Evolutionary conservation across 139 green algal genomes (phyloP), one percentile per base, ranked within the genome.

Genomic region (Parachlorella kessleri): DNA sequence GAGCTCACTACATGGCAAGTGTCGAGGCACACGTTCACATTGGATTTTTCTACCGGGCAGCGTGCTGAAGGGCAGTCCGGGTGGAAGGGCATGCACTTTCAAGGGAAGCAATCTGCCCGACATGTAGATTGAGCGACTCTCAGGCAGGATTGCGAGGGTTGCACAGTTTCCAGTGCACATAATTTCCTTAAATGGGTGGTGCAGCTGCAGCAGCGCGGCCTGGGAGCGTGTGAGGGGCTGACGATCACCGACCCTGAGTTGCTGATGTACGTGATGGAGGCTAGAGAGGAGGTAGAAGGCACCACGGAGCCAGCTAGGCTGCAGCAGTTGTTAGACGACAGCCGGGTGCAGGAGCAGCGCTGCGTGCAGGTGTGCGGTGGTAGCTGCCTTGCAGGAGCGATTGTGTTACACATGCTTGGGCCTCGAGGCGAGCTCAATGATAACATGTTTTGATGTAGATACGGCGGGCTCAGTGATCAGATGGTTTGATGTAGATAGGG

Each of bases 201-300:
- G 55, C 88, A 92, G 88, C 73, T 92, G 36, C 73, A 80, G 55
- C 72, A 79, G 24, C 40, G 33, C 10, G 87, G 88, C 3, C 32
- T 85, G 4, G n/a, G 84, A 0, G 70, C 75, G 8, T 78, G 72
- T 40, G 89, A 94, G 41, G 78, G 66, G 67, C 54, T 70, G 55
- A 91, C 90, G 26, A 86, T 90, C 26, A 72, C 72, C 2, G 88
- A 95, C 70, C 86, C 86, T 1, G 91, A 90, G 73, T 76, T 95
- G 66, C 84, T 95, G 6, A 91, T 91, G 84, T 82, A 91, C 69
- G 85, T 94, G 7, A 91, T 96, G 90, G 92, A 96, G 71, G 82
- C 81, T 14, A 81, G 90, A 14, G 92, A 96, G 84, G 70, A 84
- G 41, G 86, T 96, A 39, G 92, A 95, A 65, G 72, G 41, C 3